phyloP scores from a whole-genome alignment of 768 basidiomycete genomes.

The Brasilioporus rufonigricans region DNA sequence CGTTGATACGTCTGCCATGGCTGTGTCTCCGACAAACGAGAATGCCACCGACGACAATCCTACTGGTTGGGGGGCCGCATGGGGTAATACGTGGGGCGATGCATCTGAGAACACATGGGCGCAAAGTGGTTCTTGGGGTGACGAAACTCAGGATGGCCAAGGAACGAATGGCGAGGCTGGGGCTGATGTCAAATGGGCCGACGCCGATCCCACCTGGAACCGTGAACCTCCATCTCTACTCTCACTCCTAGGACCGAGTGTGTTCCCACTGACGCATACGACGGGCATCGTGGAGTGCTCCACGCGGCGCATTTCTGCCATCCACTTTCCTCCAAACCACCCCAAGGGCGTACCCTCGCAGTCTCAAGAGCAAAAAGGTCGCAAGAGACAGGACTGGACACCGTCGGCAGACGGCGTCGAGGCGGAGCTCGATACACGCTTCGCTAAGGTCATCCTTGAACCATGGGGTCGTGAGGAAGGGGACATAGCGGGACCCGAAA shows the following conservation, averaged over 20 bases:
- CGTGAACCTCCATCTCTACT: conserved; percentile 29
- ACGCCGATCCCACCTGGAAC: conserved; percentile 24
- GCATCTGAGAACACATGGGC: conserved; percentile 11
- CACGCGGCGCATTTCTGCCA: conserved; percentile 52
- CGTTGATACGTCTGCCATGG: background rate
- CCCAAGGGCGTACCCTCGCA: conserved; percentile 1
- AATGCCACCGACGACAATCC: background rate
- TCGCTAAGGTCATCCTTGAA: conserved; percentile 50
- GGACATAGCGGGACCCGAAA: conserved; percentile 35
- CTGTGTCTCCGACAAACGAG: background rate
- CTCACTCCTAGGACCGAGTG: conserved; percentile 52
- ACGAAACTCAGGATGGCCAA: conserved; percentile 7
- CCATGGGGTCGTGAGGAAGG: conserved; percentile 51
- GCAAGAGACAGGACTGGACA: conserved; percentile 6
- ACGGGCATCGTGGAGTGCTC: conserved; percentile 67
- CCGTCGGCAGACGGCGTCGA: conserved; percentile 38
- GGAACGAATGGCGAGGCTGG: background rate
- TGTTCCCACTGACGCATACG: conserved; percentile 59
- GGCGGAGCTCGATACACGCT: conserved; percentile 42
- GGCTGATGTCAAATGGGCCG: conserved; percentile 11
- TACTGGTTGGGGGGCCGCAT: conserved; percentile 6
- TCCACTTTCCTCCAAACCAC: conserved; percentile 39
- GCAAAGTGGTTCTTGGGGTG: conserved; percentile 2
- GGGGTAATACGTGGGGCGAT: conserved; percentile 16
- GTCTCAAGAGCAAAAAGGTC: background rate